Conservation (phyloP, 1,284 basidiomycete genomes). For the Naganishia albida region DNA sequence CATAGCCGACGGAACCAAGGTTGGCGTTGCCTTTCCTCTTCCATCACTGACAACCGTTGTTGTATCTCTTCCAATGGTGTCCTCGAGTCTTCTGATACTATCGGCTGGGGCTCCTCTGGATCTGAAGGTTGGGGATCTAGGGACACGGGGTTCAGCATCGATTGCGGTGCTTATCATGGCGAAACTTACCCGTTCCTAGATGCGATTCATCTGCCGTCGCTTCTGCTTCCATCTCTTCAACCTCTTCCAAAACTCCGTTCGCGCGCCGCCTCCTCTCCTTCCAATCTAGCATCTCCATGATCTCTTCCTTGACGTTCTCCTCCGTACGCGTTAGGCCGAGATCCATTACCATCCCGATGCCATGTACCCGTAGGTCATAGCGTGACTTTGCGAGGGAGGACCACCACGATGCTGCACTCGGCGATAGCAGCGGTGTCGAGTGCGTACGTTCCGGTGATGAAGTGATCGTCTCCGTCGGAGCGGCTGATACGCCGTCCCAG, state of each 20-base stretch:
- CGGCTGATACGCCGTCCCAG: constrained; percentile 3
- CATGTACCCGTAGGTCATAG: constrained; percentile 28
- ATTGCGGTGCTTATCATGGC: no score
- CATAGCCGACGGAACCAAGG: background rate
- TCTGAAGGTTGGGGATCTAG: no score
- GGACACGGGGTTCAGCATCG: no score
- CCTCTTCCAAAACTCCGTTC: background rate
- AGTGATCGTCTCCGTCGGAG: background rate
- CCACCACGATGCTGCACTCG: constrained; percentile 11
- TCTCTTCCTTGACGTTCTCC: constrained; percentile 29
- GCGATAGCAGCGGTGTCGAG: background rate
- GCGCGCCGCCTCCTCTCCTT: background rate
- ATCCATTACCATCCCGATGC: constrained; percentile 32
- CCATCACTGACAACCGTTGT: no score
- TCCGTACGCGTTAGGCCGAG: constrained; percentile 25
- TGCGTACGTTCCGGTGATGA: background rate
- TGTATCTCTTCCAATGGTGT: no score
- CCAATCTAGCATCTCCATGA: constrained; percentile 31
- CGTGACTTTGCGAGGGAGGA: background rate
- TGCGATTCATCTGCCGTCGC: background rate
- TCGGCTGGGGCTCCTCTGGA: no score
- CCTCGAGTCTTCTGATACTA: no score
- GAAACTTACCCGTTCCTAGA: background rate
- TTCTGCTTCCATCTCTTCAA: background rate
- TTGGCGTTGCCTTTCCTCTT: background rate